Conservation (phyloP, 306 rosid genomes). For the Inga leiocalycina region DNA sequence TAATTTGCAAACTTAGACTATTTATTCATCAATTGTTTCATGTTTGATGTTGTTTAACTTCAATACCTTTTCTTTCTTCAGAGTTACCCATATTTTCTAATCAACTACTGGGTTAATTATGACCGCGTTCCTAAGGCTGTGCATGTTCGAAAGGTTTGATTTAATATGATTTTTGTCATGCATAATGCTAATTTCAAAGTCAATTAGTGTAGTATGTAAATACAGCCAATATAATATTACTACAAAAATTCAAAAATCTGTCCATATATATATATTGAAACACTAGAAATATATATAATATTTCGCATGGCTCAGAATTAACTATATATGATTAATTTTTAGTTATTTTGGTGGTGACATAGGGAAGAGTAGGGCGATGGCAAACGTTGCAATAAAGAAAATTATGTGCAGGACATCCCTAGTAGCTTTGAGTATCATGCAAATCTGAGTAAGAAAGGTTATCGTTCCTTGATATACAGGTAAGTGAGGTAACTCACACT, state of each 20-base stretch:
- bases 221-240: too few relatives aligned
- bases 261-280: too few relatives aligned
- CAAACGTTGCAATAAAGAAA: neutral
- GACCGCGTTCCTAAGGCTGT: conserved; percentile 1
- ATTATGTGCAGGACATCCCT: conserved; percentile 1
- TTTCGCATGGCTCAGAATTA: too few relatives aligned
- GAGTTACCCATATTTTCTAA: conserved; percentile 31
- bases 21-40: neutral
- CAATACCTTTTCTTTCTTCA: neutral
- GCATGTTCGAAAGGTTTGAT: conserved; percentile 42
- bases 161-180: too few relatives aligned
- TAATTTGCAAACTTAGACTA: neutral
- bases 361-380: conserved; percentile 40
- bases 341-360: neutral
- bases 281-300: too few relatives aligned
- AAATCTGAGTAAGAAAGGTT: conserved; percentile 54
- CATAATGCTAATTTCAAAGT: too few relatives aligned
- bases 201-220: too few relatives aligned
- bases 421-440: conserved; percentile 39
- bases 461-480: conserved; percentile 48
- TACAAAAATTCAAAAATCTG: too few relatives aligned
- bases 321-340: too few relatives aligned
- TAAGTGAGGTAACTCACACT: conserved; percentile 38
- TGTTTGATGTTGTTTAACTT: neutral
- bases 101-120: conserved; percentile 54